A percentile compares a stretch with the other conserved stretches of the same genome.
phyloP scores from a whole-genome alignment of 768 basidiomycete species.

The Grammothele lineata region DNA sequence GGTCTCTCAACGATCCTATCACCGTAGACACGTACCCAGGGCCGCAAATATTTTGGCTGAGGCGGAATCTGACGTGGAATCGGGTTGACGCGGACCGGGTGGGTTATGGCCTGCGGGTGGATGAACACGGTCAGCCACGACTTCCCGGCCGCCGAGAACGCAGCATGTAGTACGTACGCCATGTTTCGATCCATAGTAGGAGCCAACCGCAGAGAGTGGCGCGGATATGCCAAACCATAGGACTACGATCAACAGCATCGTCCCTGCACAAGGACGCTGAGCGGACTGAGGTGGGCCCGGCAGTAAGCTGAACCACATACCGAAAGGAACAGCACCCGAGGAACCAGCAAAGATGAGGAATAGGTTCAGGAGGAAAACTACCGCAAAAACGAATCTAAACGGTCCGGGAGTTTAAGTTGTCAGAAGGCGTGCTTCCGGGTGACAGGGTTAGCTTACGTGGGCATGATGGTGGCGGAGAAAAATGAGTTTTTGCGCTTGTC shows the following conservation, averaged over 20 bases:
- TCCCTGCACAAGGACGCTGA: slow-evolving; percentile 41
- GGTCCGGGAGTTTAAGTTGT: too few species aligned
- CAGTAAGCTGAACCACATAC: slow-evolving; percentile 34
- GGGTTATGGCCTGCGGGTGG: slow-evolving; percentile 56
- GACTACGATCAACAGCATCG: slow-evolving; percentile 77
- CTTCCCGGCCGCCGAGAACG: too few species aligned
- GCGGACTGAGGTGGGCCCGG: not conserved
- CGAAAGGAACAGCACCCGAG: slow-evolving; percentile 95
- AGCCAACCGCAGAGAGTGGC: slow-evolving; percentile 81
- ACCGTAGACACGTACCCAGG: slow-evolving; percentile 52
- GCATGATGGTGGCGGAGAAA: slow-evolving; percentile 83
- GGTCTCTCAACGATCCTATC: slow-evolving; percentile 4
- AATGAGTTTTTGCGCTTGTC: slow-evolving; percentile 81
- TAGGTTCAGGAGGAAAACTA: slow-evolving; percentile 89
- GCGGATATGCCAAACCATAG: slow-evolving; percentile 95
- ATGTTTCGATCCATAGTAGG: slow-evolving; percentile 81
- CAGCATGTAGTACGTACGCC: slow-evolving; percentile 52
- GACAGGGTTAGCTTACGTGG: slow-evolving; percentile 82
- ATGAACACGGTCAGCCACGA: not conserved
- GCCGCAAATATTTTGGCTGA: slow-evolving; percentile 74
- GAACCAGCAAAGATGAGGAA: slow-evolving; percentile 83
- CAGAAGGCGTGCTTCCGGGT: too few species aligned
- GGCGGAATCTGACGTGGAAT: slow-evolving; percentile 98
- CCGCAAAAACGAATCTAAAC: slow-evolving; percentile 68
- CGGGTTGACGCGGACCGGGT: slow-evolving; percentile 86